Evolutionary conservation across 108 stramenopile species (phyloP).

Genomic region (Discostella stelligeroides): DNA sequence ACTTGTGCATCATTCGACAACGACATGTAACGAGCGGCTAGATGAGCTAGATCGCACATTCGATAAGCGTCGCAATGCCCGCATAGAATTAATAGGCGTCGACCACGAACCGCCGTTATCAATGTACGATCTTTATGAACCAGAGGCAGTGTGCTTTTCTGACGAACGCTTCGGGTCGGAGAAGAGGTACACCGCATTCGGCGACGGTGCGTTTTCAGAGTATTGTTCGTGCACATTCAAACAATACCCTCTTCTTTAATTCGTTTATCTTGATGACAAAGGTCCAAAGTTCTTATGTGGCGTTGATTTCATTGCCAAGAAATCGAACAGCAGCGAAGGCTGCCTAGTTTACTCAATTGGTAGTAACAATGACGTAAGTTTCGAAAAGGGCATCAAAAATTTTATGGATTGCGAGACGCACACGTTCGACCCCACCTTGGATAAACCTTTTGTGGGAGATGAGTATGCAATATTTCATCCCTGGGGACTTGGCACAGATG

Average conservation of each 20-base stretch:
- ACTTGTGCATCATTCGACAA: not conserved
- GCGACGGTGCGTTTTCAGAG: no score
- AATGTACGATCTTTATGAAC: conserved; percentile 23
- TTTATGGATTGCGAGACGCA: conserved; percentile 47
- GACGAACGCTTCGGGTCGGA: conserved; percentile 37
- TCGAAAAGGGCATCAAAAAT: conserved; percentile 27
- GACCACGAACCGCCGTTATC: no score
- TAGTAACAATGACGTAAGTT: conserved; percentile 36
- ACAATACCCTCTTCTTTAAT: no score
- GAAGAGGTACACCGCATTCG: conserved; percentile 30
- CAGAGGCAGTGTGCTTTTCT: conserved; percentile 36
- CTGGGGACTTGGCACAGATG: conserved; percentile 41
- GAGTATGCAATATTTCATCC: conserved; percentile 43
- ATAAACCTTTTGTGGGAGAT: conserved; percentile 24
- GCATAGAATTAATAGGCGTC: not conserved
- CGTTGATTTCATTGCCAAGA: conserved; percentile 31
- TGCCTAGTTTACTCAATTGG: conserved; percentile 46
- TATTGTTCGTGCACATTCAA: no score
- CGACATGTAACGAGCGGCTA: not conserved
- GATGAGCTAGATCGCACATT: not conserved
- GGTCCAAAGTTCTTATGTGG: conserved; percentile 44
- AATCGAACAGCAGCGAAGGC: conserved; percentile 15
- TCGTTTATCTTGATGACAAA: no score
- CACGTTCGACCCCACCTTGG: conserved; percentile 48
- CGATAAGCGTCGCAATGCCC: not conserved